phyloP scores from a whole-genome alignment of 768 basidiomycete genomes.

The Lactifluus piperatus region DNA sequence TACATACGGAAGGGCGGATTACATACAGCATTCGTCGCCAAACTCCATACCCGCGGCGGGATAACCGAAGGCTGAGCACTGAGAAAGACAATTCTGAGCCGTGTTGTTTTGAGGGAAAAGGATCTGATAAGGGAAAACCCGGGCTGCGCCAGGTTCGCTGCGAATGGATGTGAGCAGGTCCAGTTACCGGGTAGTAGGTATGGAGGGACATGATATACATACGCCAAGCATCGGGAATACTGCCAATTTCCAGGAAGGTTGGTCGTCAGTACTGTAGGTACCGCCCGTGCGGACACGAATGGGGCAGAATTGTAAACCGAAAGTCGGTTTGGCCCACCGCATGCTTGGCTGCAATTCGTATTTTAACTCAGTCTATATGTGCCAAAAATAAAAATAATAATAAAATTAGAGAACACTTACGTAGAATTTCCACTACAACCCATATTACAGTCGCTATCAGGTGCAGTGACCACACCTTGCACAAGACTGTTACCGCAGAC shows the following conservation, averaged over 20 bases:
- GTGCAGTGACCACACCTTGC: constrained; percentile 45
- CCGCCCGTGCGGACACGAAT: constrained; percentile 53
- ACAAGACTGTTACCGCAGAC: constrained; percentile 65
- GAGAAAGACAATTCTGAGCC: constrained; percentile 52
- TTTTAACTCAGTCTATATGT: background rate
- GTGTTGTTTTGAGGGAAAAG: constrained; percentile 54
- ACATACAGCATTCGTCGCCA: constrained; percentile 67
- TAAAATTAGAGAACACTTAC: constrained; percentile 34
- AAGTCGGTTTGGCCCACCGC: no score
- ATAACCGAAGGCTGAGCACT: constrained; percentile 66
- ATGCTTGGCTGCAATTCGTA: no score
- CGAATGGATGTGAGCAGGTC: background rate
- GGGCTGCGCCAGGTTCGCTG: constrained; percentile 41
- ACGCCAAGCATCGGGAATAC: constrained; percentile 65
- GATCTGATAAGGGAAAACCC: constrained; percentile 54
- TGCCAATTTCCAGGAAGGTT: constrained; percentile 53
- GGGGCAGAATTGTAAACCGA: constrained; percentile 57
- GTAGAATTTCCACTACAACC: constrained; percentile 59
- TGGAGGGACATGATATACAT: constrained; percentile 25
- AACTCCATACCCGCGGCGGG: constrained; percentile 63
- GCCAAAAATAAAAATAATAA: background rate
- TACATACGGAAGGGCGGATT: background rate
- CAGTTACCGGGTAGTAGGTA: background rate
- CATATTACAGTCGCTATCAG: constrained; percentile 57
- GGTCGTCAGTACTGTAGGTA: constrained; percentile 47